A percentile compares a stretch with the other conserved stretches of the same genome.
Conservation (phyloP, 1,284 basidiomycete genomes). For the Limonomyces culmigenus region DNA sequence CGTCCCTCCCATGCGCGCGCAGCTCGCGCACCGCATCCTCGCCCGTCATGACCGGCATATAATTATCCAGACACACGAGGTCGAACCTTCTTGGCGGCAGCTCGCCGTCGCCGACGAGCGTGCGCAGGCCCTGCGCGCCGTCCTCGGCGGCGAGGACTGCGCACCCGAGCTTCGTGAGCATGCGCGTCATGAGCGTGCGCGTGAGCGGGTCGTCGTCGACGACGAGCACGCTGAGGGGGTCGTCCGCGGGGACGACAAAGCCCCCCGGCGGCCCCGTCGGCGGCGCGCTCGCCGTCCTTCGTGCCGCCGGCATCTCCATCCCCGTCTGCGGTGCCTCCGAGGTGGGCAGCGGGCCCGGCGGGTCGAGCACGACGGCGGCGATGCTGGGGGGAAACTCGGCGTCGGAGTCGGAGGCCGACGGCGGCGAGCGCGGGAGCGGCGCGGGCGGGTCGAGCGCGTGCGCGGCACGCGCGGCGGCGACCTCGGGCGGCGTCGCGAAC, state of each 20-base stretch:
- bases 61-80: conserved; percentile 74
- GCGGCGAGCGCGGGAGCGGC: background rate
- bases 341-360: background rate
- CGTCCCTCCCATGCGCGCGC: background rate
- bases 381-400: background rate
- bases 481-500: background rate
- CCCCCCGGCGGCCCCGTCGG: conserved; percentile 28
- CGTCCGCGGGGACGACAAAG: conserved; percentile 19
- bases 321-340: background rate
- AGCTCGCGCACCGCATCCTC: conserved; percentile 35
- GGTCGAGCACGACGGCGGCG: background rate
- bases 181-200: conserved; percentile 66
- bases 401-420: background rate
- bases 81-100: conserved; percentile 49
- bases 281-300: background rate
- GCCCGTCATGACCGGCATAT: conserved; percentile 75
- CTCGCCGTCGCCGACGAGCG: conserved; percentile 13
- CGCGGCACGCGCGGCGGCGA: background rate
- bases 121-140: conserved; percentile 54
- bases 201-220: conserved; percentile 73
- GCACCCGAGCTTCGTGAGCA: conserved; percentile 68
- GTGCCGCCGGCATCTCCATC: background rate
- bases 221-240: conserved; percentile 25
- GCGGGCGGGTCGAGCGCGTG: conserved; percentile 5
- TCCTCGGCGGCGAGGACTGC: conserved; percentile 74